These are phyloP conservation scores for Termitomyces heimii DNA, from an alignment of 768 basidiomycete genomes.

Conservation along the genomic window DNA sequence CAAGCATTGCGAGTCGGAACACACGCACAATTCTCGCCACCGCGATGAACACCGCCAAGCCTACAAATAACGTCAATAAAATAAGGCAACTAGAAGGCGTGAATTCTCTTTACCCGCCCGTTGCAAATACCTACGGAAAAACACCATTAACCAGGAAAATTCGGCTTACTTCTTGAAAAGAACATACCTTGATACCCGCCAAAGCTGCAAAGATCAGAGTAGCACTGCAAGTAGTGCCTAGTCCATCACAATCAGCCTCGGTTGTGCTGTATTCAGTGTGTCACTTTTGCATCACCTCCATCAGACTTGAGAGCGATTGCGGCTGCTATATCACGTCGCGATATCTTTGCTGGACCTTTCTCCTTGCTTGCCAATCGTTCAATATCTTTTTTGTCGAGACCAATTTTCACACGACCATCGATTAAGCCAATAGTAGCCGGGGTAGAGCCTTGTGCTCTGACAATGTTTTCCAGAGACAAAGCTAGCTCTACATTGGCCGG, in stretches of 20 bases:
- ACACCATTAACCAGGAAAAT: not conserved
- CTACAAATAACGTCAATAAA: constrained; percentile 22
- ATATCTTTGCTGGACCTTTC: constrained; percentile 55
- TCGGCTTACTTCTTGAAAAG: not conserved
- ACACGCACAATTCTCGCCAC: constrained; percentile 32
- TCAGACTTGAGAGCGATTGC: constrained; percentile 62
- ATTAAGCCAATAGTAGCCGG: constrained; percentile 92
- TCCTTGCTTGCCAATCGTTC: constrained; percentile 56
- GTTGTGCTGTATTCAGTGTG: not conserved
- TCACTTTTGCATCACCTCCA: constrained; percentile 49
- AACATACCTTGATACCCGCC: constrained; percentile 75
- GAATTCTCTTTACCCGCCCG: constrained; percentile 66
- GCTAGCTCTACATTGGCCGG: constrained; percentile 74
- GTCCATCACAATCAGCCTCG: not conserved
- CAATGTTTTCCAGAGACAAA: constrained; percentile 62
- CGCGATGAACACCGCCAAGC: constrained; percentile 79
- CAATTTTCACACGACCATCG: constrained; percentile 81
- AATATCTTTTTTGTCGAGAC: constrained; percentile 60
- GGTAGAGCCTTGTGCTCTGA: constrained; percentile 67
- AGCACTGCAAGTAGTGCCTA: constrained; percentile 66
- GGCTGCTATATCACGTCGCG: constrained; percentile 74
- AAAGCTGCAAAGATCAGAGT: constrained; percentile 72
- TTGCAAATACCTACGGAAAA: constrained; percentile 78
- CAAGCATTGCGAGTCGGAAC: not conserved
- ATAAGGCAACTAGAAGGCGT: not conserved